These are phyloP conservation scores for Salix viminalis DNA, from an alignment of 345 rosid species.

Conservation along the genomic window DNA sequence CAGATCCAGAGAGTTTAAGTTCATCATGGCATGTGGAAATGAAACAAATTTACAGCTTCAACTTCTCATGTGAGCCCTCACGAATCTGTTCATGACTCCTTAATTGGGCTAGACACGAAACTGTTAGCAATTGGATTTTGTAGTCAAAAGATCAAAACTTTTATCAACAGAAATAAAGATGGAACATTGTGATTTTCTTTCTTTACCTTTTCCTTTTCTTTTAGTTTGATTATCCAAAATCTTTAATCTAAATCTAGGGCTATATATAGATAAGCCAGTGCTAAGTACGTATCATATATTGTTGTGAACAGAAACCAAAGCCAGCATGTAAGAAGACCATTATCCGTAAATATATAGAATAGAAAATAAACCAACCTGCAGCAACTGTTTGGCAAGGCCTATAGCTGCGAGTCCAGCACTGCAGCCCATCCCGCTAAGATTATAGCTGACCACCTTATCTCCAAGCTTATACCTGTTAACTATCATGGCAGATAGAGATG, in stretches of 20 bases:
- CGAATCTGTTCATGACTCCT: not conserved
- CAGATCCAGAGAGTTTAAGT: not conserved
- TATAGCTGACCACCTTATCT: conserved; percentile 33
- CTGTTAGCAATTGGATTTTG: not conserved
- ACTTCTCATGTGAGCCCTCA: not conserved
- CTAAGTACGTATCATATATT: not conserved
- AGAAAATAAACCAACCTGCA: conserved; percentile 33
- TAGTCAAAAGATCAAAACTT: not conserved
- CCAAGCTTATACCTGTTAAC: conserved; percentile 38
- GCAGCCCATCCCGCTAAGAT: conserved; percentile 44
- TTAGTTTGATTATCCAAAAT: not conserved
- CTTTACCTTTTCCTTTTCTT: not conserved
- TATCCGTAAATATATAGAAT: not conserved
- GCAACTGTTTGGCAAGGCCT: conserved; percentile 53
- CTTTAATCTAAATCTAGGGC: not conserved
- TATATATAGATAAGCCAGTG: not conserved
- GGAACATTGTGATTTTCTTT: not conserved
- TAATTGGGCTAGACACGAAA: not conserved
- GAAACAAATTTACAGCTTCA: not conserved
- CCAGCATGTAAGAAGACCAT: not conserved
- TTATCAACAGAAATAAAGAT: not conserved
- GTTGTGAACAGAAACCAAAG: not conserved
- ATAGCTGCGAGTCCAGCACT: conserved; percentile 48
- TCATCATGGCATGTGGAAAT: not conserved
- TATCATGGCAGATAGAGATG: conserved; percentile 38